Percentiles rank a stretch among this genome's conserved stretches.
Evolutionary conservation across 2,329 filamentous ascomycete genomes (phyloP).

Genomic region (Penicillium oxalicum): DNA sequence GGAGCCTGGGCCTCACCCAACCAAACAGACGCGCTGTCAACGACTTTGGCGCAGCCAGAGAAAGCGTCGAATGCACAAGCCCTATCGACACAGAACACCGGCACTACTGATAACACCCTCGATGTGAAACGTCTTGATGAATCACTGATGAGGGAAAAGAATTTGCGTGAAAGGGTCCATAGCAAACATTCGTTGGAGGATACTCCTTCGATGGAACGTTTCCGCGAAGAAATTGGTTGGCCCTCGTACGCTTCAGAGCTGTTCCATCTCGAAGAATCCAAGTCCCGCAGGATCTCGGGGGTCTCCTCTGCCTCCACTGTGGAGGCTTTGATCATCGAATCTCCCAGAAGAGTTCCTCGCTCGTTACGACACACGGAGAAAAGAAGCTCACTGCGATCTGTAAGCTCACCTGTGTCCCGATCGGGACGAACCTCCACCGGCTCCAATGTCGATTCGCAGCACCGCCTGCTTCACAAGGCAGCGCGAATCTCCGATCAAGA

Average conservation of each 20-base stretch:
- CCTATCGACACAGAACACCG: not conserved
- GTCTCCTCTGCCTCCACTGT: conserved; percentile 51
- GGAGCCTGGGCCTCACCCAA: conserved; percentile 47
- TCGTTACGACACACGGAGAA: conserved; percentile 51
- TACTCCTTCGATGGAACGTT: conserved; percentile 42
- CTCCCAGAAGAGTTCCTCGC: conserved; percentile 40
- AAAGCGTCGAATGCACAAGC: conserved; percentile 5
- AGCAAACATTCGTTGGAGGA: conserved; percentile 22
- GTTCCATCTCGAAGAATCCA: conserved; percentile 22
- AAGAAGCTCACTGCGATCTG: conserved; percentile 47
- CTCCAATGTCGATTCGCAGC: conserved; percentile 41
- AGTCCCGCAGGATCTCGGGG: conserved; percentile 42
- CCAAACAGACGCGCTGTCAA: conserved; percentile 13
- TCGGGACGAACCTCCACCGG: conserved; percentile 43
- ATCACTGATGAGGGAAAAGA: conserved; percentile 24
- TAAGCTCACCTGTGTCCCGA: conserved; percentile 39
- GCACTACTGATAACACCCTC: conserved; percentile 2
- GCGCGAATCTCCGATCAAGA: conserved; percentile 46
- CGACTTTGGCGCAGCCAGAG: conserved; percentile 9
- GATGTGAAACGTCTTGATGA: conserved; percentile 18
- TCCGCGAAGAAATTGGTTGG: conserved; percentile 48
- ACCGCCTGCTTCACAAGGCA: conserved; percentile 47
- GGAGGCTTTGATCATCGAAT: conserved; percentile 51
- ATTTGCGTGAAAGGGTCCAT: conserved; percentile 30
- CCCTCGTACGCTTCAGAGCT: conserved; percentile 30